Evolutionary conservation across 768 basidiomycete genomes (phyloP), one percentile per base, ranked within the genome.

Genomic region (Lactifluus rugatus): DNA sequence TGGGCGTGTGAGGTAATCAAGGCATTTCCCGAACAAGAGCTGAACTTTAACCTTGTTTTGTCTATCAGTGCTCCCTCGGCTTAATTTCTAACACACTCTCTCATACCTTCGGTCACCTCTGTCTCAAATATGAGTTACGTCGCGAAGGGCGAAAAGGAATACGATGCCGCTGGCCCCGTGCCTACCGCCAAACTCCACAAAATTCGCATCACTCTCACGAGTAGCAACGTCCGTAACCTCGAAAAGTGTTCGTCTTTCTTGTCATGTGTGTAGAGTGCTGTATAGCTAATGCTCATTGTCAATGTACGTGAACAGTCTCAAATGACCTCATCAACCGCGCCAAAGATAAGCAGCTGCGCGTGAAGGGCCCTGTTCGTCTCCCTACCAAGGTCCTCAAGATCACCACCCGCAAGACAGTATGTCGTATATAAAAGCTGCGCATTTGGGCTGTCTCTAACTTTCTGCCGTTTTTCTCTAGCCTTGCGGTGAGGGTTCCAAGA

Each of bases 401-500:
- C 79, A 96, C 93, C 75, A 99, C 95, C 76, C 89, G 96, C 71
- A 99, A 99, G 76, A 95, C 96, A 64, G 93, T 93, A 61, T 65
- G 89, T 79, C 9, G 19, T 28, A 13, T 19, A 28, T 0, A 9
- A 28, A 4, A 10, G 16, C 23, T 42, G 26, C 7, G 13, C 32
- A 6, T 21, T 8, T 17, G 8, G 9, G 14, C 3, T 34, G 54
- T 54, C 37, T 25, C 23, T 61, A 51, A 39, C 57, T 48, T 21
- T 19, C 17, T 3, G 23, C 48, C 19, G 26, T 42, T 11, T 37
- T 37, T 31, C 44, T 60, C 9, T 67, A 96, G 91, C 90, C 96
- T 75, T 98, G 96, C 71, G 96, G 96, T 91, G 96, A 98, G 77
- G 96, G 96, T 80, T 97, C 96, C 67, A 99, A 99, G 86, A 99